These are phyloP conservation scores for Chalciporus pseudorubinellus DNA, from an alignment of 768 basidiomycete species.

Conservation along the genomic window DNA sequence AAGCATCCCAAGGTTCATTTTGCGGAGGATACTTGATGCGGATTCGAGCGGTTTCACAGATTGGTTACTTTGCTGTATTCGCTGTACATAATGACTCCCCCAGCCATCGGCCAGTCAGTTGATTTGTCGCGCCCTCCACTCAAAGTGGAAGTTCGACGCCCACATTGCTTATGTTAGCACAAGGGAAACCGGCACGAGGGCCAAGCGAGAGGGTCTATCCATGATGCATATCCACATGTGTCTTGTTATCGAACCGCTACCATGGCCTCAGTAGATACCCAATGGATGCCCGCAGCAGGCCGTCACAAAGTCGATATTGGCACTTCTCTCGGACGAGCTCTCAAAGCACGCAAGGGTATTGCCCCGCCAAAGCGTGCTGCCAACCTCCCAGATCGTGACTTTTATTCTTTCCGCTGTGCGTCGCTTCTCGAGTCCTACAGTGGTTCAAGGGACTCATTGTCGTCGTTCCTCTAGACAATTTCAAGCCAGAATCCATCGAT, in stretches of 20 bases:
- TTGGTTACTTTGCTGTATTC: constrained; percentile 6
- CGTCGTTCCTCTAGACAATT: constrained; percentile 52
- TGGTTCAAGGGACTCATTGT: not conserved
- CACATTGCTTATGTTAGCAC: constrained; percentile 29
- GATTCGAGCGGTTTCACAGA: not conserved
- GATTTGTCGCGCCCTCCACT: not conserved
- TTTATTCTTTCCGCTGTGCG: constrained; percentile 78
- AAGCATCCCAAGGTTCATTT: constrained; percentile 26
- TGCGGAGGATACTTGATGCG: constrained; percentile 8
- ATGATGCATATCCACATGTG: constrained; percentile 15
- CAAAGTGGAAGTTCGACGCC: not conserved
- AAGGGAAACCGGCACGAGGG: constrained; percentile 4
- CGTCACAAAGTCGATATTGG: constrained; percentile 60
- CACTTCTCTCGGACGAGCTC: constrained; percentile 56
- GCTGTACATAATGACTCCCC: not conserved
- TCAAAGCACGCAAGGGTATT: constrained; percentile 65
- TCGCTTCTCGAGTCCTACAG: constrained; percentile 12
- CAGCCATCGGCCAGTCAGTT: not conserved
- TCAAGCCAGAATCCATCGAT: constrained; percentile 73
- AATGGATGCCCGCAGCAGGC: constrained; percentile 63
- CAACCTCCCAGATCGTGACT: constrained; percentile 60
- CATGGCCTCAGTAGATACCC: constrained; percentile 44
- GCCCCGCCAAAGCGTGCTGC: constrained; percentile 38
- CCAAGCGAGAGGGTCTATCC: constrained; percentile 15
- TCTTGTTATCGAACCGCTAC: constrained; percentile 30